Conservation (phyloP, 495 filamentous ascomycete species). For the Penicillium paxilli region DNA sequence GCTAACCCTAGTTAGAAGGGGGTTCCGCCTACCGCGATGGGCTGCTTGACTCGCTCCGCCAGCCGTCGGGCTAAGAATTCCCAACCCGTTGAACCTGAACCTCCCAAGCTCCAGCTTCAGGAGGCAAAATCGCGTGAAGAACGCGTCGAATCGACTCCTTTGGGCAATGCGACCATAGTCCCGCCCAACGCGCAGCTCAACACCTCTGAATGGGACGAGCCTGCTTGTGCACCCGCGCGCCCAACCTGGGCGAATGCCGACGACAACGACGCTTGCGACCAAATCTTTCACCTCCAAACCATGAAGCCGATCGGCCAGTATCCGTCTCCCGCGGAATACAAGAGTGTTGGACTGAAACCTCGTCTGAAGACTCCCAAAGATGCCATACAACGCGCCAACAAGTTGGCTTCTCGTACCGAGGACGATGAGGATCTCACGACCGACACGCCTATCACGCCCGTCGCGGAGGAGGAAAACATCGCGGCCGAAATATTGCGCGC, state of each 20-base stretch:
- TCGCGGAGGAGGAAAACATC: slow-evolving; percentile 18
- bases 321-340: slow-evolving; percentile 24
- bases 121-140: slow-evolving; percentile 14
- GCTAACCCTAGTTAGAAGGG: slow-evolving; percentile 24
- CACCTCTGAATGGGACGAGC: slow-evolving; percentile 13
- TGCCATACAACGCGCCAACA: background rate
- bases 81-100: slow-evolving; percentile 15
- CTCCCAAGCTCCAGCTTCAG: slow-evolving; percentile 14
- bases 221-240: slow-evolving; percentile 12
- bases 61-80: slow-evolving; percentile 11
- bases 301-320: slow-evolving; percentile 31
- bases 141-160: slow-evolving; percentile 9
- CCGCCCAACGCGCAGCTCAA: background rate
- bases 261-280: slow-evolving; percentile 7
- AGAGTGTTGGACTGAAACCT: slow-evolving; percentile 19
- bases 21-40: slow-evolving; percentile 26
- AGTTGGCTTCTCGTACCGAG: slow-evolving; percentile 5
- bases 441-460: slow-evolving; percentile 15
- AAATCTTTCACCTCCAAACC: slow-evolving; percentile 5
- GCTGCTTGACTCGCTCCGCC: slow-evolving; percentile 16
- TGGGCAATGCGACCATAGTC: slow-evolving; percentile 9
- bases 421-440: slow-evolving; percentile 6
- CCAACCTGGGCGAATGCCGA: slow-evolving; percentile 7
- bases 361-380: slow-evolving; percentile 1
- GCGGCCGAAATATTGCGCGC: slow-evolving; percentile 1